These are phyloP conservation scores for Boletus reticuloceps DNA, from an alignment of 768 basidiomycete genomes.

Conservation along the genomic window DNA sequence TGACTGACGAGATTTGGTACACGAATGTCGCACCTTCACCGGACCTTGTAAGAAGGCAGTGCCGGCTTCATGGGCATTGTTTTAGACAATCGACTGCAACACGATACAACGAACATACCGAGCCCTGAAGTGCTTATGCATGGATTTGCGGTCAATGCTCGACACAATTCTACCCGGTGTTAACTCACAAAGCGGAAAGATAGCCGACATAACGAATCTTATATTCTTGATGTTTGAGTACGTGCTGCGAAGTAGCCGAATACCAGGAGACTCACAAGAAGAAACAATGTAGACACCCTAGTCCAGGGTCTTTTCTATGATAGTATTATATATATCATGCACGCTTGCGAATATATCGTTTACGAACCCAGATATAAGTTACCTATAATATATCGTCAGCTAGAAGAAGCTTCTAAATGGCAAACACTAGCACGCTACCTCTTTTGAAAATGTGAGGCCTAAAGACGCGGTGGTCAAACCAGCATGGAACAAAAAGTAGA, in stretches of 20 bases:
- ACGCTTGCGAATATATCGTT: background rate
- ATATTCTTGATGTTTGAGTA: background rate
- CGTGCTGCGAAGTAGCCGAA: background rate
- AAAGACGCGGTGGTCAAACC: background rate
- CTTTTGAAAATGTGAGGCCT: background rate
- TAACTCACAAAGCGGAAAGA: background rate
- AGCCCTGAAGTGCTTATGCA: background rate
- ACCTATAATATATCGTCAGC: background rate
- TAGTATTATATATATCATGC: background rate
- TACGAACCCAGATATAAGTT: conserved; percentile 2
- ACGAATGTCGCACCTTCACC: background rate
- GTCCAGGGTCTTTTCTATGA: background rate
- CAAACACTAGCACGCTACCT: background rate
- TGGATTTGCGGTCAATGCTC: background rate
- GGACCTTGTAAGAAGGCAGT: background rate
- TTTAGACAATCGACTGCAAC: background rate
- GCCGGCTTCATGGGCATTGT: background rate
- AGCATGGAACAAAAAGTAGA: background rate
- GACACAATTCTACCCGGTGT: background rate
- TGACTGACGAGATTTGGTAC: too few species aligned
- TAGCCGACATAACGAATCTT: conserved; percentile 3
- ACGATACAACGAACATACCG: background rate
- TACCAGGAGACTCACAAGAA: too few species aligned
- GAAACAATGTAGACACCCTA: background rate
- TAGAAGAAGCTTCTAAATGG: background rate